Conservation (phyloP, 2,329 filamentous ascomycete genomes). For the Phaeophleospora eucalypticola region DNA sequence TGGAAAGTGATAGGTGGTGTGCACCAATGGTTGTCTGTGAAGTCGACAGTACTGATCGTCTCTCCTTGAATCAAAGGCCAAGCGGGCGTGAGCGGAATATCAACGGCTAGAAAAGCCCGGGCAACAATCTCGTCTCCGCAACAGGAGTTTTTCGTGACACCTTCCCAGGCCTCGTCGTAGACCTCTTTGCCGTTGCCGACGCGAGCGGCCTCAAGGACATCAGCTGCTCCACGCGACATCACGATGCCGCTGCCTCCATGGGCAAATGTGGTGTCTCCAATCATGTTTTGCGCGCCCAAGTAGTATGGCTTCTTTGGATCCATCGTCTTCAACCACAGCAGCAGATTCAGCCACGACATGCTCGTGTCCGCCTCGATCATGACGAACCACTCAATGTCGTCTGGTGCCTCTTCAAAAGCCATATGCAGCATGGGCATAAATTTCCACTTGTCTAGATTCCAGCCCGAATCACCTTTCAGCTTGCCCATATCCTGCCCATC, state of each 20-base stretch:
- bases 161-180: slow-evolving; percentile 39
- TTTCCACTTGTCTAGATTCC: slow-evolving; percentile 56
- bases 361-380: slow-evolving; percentile 57
- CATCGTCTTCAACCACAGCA: slow-evolving; percentile 49
- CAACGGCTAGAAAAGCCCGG: slow-evolving; percentile 45
- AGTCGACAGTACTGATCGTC: slow-evolving; percentile 40
- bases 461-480: slow-evolving; percentile 39
- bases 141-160: slow-evolving; percentile 45
- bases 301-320: slow-evolving; percentile 45
- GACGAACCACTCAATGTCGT: slow-evolving; percentile 51
- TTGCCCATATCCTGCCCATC: slow-evolving; percentile 32
- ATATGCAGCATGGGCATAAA: slow-evolving; percentile 54
- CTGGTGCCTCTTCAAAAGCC: slow-evolving; percentile 45
- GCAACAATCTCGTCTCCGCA: slow-evolving; percentile 55
- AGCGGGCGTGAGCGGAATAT: slow-evolving; percentile 41
- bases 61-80: slow-evolving; percentile 46
- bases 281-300: slow-evolving; percentile 43
- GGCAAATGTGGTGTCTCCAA: slow-evolving; percentile 38
- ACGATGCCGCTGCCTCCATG: slow-evolving; percentile 44
- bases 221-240: slow-evolving; percentile 41
- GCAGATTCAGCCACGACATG: slow-evolving; percentile 43
- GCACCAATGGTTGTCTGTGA: slow-evolving; percentile 43
- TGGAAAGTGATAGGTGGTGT: slow-evolving; percentile 38
- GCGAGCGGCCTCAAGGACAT: slow-evolving; percentile 36
- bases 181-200: slow-evolving; percentile 35